phyloP scores from a whole-genome alignment of 495 filamentous ascomycete genomes.

The Cladorrhinum samala region DNA sequence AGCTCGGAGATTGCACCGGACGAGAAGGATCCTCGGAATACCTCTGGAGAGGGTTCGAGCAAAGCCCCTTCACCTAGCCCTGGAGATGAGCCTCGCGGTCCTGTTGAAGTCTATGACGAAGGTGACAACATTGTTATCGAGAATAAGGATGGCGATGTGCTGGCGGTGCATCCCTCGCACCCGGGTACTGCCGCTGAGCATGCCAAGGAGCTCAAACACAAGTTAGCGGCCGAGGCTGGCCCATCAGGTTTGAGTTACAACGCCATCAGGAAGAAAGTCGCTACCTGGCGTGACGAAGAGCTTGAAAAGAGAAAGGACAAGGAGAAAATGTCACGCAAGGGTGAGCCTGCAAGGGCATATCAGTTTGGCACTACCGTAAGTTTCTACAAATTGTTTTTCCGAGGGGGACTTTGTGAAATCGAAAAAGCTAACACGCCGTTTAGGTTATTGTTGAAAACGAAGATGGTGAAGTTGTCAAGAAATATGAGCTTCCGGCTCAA shows the following conservation, averaged over 20 bases:
- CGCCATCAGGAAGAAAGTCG: constrained; percentile 43
- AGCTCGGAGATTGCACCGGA: constrained; percentile 6
- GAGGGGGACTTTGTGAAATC: neutral
- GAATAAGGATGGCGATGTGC: constrained; percentile 80
- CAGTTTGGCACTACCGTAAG: constrained; percentile 83
- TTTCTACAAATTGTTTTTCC: neutral
- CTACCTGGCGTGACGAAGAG: constrained; percentile 51
- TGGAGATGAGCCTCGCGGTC: constrained; percentile 29
- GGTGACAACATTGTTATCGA: constrained; percentile 78
- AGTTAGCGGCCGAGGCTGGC: constrained; percentile 37
- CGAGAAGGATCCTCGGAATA: constrained; percentile 13
- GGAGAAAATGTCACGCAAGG: constrained; percentile 37
- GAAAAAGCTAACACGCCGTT: constrained; percentile 13
- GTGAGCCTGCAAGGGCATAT: constrained; percentile 76
- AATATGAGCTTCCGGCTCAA: constrained; percentile 75
- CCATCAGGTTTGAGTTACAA: constrained; percentile 39
- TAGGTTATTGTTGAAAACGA: constrained; percentile 96
- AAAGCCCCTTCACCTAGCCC: constrained; percentile 18
- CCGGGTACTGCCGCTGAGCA: constrained; percentile 27
- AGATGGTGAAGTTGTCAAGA: constrained; percentile 95
- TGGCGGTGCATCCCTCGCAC: constrained; percentile 37
- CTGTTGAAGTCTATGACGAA: constrained; percentile 70
- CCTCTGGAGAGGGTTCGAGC: constrained; percentile 1
- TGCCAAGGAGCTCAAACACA: constrained; percentile 32
- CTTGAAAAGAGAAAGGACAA: constrained; percentile 55